Conservation (phyloP, 73 alveolate species). For the Stentor roeselii region DNA sequence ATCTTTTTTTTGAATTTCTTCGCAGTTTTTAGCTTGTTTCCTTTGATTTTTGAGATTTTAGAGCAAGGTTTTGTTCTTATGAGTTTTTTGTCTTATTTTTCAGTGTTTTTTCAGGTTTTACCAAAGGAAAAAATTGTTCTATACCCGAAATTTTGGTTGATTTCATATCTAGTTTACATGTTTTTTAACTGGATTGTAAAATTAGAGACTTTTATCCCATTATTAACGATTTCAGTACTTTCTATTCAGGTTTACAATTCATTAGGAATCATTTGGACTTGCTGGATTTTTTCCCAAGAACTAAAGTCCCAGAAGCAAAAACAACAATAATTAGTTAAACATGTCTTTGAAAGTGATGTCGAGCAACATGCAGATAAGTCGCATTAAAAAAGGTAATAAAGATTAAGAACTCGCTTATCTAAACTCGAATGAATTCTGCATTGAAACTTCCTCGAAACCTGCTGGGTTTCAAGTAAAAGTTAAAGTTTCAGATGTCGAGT, state of each 20-base stretch:
- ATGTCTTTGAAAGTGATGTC: background rate
- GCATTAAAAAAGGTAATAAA: background rate
- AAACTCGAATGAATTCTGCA: background rate
- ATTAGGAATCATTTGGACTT: too few relatives aligned
- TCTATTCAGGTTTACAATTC: background rate
- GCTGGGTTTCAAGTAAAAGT: background rate
- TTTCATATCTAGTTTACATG: background rate
- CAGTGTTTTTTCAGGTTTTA: background rate
- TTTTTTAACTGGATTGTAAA: too few relatives aligned
- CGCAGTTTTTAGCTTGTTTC: background rate
- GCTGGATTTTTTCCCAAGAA: too few relatives aligned
- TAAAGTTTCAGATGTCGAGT: background rate
- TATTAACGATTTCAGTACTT: background rate
- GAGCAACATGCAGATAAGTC: background rate
- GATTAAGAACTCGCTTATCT: background rate
- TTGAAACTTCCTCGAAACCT: too few relatives aligned
- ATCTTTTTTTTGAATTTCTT: background rate
- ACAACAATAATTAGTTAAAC: too few relatives aligned
- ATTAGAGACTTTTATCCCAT: background rate
- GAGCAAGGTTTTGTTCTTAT: background rate
- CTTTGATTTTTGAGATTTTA: background rate
- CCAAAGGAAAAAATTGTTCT: too few relatives aligned
- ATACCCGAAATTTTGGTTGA: background rate
- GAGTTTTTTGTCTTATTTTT: background rate
- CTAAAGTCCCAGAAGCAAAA: too few relatives aligned